phyloP scores from a whole-genome alignment of 306 rosid genomes.

The Senna tora region DNA sequence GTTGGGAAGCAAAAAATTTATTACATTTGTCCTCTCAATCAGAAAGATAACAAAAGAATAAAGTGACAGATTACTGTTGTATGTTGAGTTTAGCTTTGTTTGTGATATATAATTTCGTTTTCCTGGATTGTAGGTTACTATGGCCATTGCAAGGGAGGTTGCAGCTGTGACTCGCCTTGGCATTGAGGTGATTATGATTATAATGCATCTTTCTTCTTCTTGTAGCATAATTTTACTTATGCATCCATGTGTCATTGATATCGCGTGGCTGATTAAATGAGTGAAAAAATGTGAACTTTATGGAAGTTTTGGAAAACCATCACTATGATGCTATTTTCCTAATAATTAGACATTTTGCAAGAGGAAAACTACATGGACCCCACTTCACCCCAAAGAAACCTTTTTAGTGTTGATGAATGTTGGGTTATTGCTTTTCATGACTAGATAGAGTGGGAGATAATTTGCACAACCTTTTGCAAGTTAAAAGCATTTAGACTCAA shows the following conservation, averaged over 20 bases:
- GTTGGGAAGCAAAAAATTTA: conserved; percentile 40
- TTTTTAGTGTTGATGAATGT: neutral
- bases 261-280: neutral
- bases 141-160: conserved; percentile 96
- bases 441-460: neutral
- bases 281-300: conserved; percentile 2
- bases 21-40: neutral
- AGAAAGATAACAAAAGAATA: neutral
- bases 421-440: neutral
- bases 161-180: conserved; percentile 95
- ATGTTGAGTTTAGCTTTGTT: conserved; percentile 28
- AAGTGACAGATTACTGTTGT: neutral
- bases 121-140: conserved; percentile 61
- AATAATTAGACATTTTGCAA: neutral
- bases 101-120: conserved; percentile 14
- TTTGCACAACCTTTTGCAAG: conserved; percentile 27
- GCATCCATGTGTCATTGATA: neutral
- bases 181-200: conserved; percentile 76
- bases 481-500: conserved; percentile 33
- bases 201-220: neutral
- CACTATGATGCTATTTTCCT: neutral
- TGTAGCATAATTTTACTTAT: neutral
- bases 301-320: neutral
- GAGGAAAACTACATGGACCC: neutral
- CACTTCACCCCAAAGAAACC: neutral